Evolutionary conservation across 345 rosid species (phyloP).

Genomic region (Aquilaria malaccensis): DNA sequence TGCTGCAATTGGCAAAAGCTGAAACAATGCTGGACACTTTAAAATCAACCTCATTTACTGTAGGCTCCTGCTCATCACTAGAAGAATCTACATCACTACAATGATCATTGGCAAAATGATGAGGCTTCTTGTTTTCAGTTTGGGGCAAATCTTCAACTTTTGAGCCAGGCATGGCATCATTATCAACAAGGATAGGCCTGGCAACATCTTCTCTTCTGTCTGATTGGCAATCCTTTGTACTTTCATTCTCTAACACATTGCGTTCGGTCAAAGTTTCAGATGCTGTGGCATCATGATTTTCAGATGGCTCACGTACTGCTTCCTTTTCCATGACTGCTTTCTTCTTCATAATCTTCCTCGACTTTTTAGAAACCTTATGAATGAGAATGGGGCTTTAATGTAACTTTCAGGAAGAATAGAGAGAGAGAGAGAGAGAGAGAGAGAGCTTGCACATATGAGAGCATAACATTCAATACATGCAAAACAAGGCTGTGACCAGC

Average conservation of each 20-base stretch:
- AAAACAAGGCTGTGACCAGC: neutral
- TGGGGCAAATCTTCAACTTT: slow-evolving; percentile 27
- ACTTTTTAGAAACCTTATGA: slow-evolving; percentile 74
- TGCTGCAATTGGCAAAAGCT: slow-evolving; percentile 69
- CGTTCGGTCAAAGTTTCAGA: slow-evolving; percentile 22
- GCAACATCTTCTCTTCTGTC: slow-evolving; percentile 18
- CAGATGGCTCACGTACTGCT: slow-evolving; percentile 30
- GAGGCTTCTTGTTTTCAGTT: slow-evolving; percentile 22
- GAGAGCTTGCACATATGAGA: neutral
- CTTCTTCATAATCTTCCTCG: slow-evolving; percentile 63
- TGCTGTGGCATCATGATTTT: slow-evolving; percentile 26
- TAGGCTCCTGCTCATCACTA: slow-evolving; percentile 47
- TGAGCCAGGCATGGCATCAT: slow-evolving; percentile 22
- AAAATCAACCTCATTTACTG: slow-evolving; percentile 84
- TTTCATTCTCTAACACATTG: slow-evolving; percentile 20
- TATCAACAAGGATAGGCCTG: slow-evolving; percentile 19
- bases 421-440: neutral
- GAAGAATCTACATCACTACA: slow-evolving; percentile 58
- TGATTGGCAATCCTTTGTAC: slow-evolving; percentile 18
- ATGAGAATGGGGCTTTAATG: slow-evolving; percentile 16
- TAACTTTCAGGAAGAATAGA: slow-evolving; percentile 4
- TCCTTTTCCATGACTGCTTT: slow-evolving; percentile 28
- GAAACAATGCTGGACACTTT: slow-evolving; percentile 63
- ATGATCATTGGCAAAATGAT: slow-evolving; percentile 34
- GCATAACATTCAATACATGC: neutral